Evolutionary conservation across 2,329 filamentous ascomycete genomes (phyloP).

Genomic region (Aspergillus pseudotamarii): DNA sequence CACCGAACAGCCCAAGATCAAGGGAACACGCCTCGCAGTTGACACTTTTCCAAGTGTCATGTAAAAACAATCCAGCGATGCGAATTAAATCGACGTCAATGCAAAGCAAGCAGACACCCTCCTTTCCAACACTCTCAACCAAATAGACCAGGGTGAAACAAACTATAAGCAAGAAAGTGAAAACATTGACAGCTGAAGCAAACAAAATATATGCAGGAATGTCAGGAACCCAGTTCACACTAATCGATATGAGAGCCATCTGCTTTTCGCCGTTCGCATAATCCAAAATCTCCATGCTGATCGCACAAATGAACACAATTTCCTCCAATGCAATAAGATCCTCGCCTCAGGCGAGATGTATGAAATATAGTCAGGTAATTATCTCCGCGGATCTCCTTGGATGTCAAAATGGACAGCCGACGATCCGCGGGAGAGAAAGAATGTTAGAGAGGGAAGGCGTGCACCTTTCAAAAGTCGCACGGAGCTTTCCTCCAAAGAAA

Average conservation of each 20-base stretch:
- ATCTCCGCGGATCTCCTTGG: not conserved
- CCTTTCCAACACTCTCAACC: not conserved
- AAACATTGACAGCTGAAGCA: slow-evolving; percentile 1
- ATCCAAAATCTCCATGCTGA: slow-evolving; percentile 12
- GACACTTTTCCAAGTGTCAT: not conserved
- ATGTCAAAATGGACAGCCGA: not conserved
- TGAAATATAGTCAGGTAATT: slow-evolving; percentile 8
- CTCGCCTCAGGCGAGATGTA: slow-evolving; percentile 10
- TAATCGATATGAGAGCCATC: slow-evolving; percentile 7
- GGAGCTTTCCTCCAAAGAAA: not conserved
- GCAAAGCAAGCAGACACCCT: not conserved
- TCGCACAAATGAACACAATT: slow-evolving; percentile 12
- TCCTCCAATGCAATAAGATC: slow-evolving; percentile 11
- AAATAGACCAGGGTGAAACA: not conserved
- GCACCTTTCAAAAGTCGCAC: not conserved
- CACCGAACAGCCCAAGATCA: not conserved
- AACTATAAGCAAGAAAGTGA: slow-evolving; percentile 1
- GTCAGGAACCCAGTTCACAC: slow-evolving; percentile 3
- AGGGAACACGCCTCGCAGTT: not conserved
- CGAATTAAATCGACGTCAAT: not conserved
- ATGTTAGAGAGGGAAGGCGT: not conserved
- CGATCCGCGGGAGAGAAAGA: not conserved
- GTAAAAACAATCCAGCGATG: not conserved
- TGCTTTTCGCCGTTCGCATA: slow-evolving; percentile 14
- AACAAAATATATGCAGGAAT: not conserved